Base-by-base conservation (phyloP, 495 filamentous ascomycete genomes). In the Annulohypoxylon nitens region DNA sequence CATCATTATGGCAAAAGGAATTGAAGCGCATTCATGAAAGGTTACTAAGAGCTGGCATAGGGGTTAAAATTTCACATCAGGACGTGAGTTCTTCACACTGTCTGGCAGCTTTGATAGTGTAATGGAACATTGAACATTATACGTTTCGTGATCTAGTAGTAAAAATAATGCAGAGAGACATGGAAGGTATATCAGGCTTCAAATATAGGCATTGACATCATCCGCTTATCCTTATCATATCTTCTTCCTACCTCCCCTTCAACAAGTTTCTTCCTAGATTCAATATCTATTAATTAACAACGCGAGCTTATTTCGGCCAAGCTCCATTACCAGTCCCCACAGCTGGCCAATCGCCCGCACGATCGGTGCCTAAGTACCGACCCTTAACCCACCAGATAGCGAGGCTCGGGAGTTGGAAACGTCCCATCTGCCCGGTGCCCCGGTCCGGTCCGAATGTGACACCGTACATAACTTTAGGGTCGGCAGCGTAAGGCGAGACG, bases 401-500 rank as follows among this genome's bases (percentile, higher is more conserved):
- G 58, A 79, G 80, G 12, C 82, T 77, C 66, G 80, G 88, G 1
- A 81, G 61, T 54, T 76, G 80, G 69, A 81, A 82, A 3, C 76
- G 77, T 47, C 84, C 85, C 7, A 88, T 58, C 75, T 88, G 86
- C 1, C 87, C 86, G 0, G 85, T 86, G 1, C 85, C 88, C 23
- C 75, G 76, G 36, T 75, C 70, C 58, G 74, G 77, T 0, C 88
- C 88, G 2, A 89, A 30, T 10, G 83, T 85, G 0, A 85, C 81
- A 10, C 78, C 76, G 74, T 77, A 66, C 62, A 72, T 57, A 14
- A 77, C 41, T 62, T 71, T 77, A 39, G 43, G 58, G 25, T 61
- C 64, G 3, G 71, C 72, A 7, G 2, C 16, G 69, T 77, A 80
- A 39, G 75, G 71, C 14, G 36, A 30, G 23, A 69, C 23, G 1